Evolutionary conservation across 2,329 filamentous ascomycete genomes (phyloP).

Genomic region (Moelleriella libera): DNA sequence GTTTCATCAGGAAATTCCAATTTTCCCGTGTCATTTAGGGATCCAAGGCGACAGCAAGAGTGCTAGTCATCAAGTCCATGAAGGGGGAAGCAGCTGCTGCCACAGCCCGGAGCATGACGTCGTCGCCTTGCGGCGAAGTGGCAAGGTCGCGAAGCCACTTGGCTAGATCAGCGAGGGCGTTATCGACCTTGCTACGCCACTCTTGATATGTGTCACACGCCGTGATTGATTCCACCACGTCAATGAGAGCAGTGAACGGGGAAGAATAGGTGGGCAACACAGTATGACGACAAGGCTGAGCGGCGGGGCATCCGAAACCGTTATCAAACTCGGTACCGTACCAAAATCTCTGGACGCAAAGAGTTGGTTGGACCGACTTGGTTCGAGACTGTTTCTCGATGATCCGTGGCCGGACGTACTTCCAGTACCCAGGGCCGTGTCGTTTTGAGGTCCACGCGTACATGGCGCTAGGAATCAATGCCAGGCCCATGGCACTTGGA

Average conservation of each 20-base stretch:
- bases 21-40: neutral
- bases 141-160: neutral
- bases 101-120: neutral
- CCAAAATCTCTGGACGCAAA: neutral
- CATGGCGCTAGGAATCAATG: neutral
- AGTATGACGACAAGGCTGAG: neutral
- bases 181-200: neutral
- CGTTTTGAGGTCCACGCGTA: neutral
- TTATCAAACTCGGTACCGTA: neutral
- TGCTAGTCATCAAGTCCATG: neutral
- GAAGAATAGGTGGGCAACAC: neutral
- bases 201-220: neutral
- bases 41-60: neutral
- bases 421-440: neutral
- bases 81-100: neutral
- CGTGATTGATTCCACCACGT: neutral
- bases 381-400: neutral
- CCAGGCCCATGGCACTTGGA: neutral
- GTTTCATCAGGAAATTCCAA: no score
- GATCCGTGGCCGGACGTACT: neutral
- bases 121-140: neutral
- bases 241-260: neutral
- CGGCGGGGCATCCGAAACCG: neutral
- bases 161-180: neutral
- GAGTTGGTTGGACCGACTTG: neutral